Conservation (phyloP, 2,329 filamentous ascomycete genomes). For the Chaetomiaceae sp. region DNA sequence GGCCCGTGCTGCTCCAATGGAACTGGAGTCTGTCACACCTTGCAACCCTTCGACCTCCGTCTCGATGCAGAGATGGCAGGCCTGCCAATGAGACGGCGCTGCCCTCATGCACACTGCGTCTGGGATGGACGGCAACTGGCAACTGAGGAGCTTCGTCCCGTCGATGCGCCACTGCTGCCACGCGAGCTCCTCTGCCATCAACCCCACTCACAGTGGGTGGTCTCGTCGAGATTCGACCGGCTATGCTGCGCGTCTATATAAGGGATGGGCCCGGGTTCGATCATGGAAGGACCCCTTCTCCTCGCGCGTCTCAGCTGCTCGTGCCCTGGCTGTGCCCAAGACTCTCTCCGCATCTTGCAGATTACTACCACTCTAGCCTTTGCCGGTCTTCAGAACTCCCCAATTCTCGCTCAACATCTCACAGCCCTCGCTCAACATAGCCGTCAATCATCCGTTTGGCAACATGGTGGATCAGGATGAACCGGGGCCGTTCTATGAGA, state of each 20-base stretch:
- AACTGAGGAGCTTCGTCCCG: not conserved
- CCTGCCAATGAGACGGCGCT: constrained; percentile 11
- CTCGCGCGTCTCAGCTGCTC: too few species aligned
- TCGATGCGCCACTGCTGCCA: constrained; percentile 1
- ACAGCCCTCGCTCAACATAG: too few species aligned
- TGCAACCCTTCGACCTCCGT: constrained; percentile 4
- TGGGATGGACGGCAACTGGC: not conserved
- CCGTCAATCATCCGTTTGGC: too few species aligned
- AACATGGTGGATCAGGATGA: too few species aligned
- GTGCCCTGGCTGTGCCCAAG: too few species aligned
- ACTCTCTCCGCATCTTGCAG: too few species aligned
- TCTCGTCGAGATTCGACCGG: not conserved
- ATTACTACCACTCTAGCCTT: too few species aligned
- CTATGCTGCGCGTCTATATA: constrained; percentile 2
- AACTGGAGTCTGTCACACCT: constrained; percentile 4
- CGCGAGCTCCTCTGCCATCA: constrained; percentile 6
- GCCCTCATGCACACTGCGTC: constrained; percentile 4
- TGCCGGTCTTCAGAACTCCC: too few species aligned
- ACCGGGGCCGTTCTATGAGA: too few species aligned
- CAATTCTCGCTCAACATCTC: too few species aligned
- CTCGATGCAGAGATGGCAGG: not conserved
- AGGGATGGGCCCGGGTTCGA: not conserved
- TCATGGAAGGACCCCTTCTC: too few species aligned
- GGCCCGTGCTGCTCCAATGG: constrained; percentile 1
- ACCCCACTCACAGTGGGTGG: constrained; percentile 11